phyloP scores from a whole-genome alignment of 352 stramenopile species.

The Blastocystis sp. region DNA sequence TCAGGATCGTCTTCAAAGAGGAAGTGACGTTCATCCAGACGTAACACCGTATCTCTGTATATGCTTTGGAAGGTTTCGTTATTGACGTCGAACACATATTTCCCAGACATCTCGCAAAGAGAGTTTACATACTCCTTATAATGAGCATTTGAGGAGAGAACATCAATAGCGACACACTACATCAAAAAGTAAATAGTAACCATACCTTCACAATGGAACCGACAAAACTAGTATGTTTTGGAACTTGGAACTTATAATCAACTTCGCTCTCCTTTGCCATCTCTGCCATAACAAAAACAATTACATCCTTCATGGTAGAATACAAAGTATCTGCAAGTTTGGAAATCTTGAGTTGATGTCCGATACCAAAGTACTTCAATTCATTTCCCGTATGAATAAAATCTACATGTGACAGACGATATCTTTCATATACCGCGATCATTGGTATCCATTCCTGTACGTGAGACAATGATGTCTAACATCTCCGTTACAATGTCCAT shows the following conservation, averaged over 20 bases:
- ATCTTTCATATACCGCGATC: neutral
- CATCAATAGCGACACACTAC: constrained; percentile 43
- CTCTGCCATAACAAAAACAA: constrained; percentile 52
- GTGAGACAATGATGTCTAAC: constrained; percentile 51
- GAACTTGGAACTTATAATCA: constrained; percentile 61
- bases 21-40: constrained; percentile 23
- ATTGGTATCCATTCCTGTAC: constrained; percentile 19
- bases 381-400: constrained; percentile 19
- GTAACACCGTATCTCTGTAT: constrained; percentile 48
- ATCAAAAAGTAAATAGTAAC: neutral
- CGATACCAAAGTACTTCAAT: constrained; percentile 45
- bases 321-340: constrained; percentile 58
- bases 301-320: constrained; percentile 43
- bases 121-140: constrained; percentile 9
- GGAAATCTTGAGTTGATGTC: constrained; percentile 62
- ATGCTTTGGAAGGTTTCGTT: neutral
- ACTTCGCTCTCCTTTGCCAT: constrained; percentile 58
- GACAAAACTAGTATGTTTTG: constrained; percentile 63
- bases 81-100: constrained; percentile 37
- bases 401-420: neutral
- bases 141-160: neutral
- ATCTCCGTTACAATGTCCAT: constrained; percentile 37
- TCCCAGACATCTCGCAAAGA: constrained; percentile 5
- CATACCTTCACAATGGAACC: constrained; percentile 38
- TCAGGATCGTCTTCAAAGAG: constrained; percentile 58